A percentile compares a stretch with the other conserved stretches of the same genome.
Evolutionary conservation across 1,284 basidiomycete genomes (phyloP).

Genomic region (Takashimella tepidaria): DNA sequence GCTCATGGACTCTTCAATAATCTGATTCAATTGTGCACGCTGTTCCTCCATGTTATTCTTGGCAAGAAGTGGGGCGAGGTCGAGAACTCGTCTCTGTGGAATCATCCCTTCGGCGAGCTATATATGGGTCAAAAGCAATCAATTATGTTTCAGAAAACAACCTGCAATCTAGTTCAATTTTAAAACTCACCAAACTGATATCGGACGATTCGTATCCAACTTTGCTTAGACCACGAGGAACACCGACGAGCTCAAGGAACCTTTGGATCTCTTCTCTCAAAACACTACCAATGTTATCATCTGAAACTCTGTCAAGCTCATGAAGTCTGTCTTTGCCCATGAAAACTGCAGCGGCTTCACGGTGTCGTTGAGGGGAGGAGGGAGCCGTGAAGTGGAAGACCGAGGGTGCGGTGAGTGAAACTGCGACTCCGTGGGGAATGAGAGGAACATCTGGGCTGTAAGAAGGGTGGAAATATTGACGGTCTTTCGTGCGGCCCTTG

Average conservation of each 20-base stretch:
- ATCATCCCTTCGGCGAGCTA: constrained; percentile 44
- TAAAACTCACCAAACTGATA: constrained; percentile 25
- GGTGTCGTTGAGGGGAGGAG: constrained; percentile 82
- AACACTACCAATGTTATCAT: constrained; percentile 72
- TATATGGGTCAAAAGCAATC: constrained; percentile 1
- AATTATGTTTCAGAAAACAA: too few species aligned
- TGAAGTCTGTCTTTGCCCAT: constrained; percentile 61
- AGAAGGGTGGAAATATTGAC: constrained; percentile 65
- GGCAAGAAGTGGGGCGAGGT: constrained; percentile 39
- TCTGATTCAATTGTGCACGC: constrained; percentile 65
- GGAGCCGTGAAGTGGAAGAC: constrained; percentile 93
- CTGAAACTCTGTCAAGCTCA: constrained; percentile 67
- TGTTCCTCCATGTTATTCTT: constrained; percentile 74
- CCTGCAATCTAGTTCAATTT: too few species aligned
- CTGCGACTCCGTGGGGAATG: constrained; percentile 84
- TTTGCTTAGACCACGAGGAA: constrained; percentile 80
- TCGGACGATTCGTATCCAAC: constrained; percentile 64
- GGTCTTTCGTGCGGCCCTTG: constrained; percentile 83
- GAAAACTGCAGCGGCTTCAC: constrained; percentile 83
- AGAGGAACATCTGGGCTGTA: constrained; percentile 78
- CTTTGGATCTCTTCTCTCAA: constrained; percentile 84
- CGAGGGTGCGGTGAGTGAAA: constrained; percentile 79
- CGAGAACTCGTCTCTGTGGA: constrained; percentile 44
- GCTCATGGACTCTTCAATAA: constrained; percentile 52
- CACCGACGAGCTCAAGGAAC: constrained; percentile 78